These are phyloP conservation scores for Colletotrichum sp. DNA, from an alignment of 2,329 filamentous ascomycete genomes.

Conservation along the genomic window DNA sequence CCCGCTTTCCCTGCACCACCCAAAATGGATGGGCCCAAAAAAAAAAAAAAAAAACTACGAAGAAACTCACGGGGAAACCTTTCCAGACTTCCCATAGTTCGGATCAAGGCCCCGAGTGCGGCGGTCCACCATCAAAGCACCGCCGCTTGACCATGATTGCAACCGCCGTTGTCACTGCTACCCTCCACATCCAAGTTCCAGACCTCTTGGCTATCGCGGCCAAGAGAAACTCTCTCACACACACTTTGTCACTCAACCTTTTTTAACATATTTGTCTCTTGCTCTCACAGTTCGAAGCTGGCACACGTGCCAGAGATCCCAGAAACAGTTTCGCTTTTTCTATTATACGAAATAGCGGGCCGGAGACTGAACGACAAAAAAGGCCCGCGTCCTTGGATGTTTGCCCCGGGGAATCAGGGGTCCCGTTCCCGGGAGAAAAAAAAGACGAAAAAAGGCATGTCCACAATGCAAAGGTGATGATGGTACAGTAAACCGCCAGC, in stretches of 20 bases:
- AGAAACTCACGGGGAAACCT: not conserved
- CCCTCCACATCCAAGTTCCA: not conserved
- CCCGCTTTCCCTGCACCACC: not conserved
- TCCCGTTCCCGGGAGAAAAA: constrained; percentile 4
- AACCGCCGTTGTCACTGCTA: not conserved
- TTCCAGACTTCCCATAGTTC: not conserved
- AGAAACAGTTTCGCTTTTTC: constrained; percentile 20
- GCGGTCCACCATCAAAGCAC: not conserved
- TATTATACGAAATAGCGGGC: constrained; percentile 11
- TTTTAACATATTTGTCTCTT: not conserved
- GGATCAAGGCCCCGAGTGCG: not conserved
- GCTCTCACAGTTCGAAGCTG: not conserved
- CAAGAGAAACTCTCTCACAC: not conserved
- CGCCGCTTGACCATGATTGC: not conserved
- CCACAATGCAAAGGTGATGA: constrained; percentile 15
- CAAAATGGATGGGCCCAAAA: not conserved
- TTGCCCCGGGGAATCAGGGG: not conserved
- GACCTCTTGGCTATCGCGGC: not conserved
- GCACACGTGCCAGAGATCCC: not conserved
- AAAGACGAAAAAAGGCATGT: not conserved
- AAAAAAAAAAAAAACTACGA: not conserved
- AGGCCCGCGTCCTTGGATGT: not conserved
- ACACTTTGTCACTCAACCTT: not conserved
- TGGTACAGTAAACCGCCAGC: constrained; percentile 11
- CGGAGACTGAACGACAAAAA: not conserved